phyloP scores from a whole-genome alignment of 129 eudicot genomes.

The Sambucus nigra region DNA sequence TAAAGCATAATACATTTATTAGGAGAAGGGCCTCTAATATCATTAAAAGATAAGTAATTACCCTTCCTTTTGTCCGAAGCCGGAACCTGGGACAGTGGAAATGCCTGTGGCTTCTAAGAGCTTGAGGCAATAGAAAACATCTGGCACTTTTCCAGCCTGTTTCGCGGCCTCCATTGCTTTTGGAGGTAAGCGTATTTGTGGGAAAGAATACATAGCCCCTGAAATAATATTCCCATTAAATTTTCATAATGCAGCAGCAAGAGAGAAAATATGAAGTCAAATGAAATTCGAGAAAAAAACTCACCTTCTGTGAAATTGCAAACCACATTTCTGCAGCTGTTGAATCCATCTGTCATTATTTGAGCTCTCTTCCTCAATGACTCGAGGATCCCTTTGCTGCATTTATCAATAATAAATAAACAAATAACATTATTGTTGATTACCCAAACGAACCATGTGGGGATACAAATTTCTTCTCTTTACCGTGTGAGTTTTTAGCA shows the following conservation, averaged over 20 bases:
- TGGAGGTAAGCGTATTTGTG: slow-evolving; percentile 88
- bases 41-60: slow-evolving; percentile 18
- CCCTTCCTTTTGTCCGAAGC: slow-evolving; percentile 97
- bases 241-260: neutral
- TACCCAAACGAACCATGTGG: no score
- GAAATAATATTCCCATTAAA: neutral
- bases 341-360: slow-evolving; percentile 95
- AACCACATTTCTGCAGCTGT: slow-evolving; percentile 93
- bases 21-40: no score
- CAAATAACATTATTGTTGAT: no score
- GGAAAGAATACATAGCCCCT: slow-evolving; percentile 99
- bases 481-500: no score
- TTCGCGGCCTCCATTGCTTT: slow-evolving; percentile 85
- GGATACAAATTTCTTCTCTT: no score
- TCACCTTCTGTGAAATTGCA: slow-evolving; percentile 98
- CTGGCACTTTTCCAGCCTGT: slow-evolving; percentile 75
- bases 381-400: slow-evolving; percentile 95
- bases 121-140: slow-evolving; percentile 94
- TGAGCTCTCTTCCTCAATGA: slow-evolving; percentile 94
- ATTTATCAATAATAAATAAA: slow-evolving; percentile 17
- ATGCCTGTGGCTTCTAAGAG: slow-evolving; percentile 97
- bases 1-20: neutral
- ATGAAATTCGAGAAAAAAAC: slow-evolving; percentile 1
- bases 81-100: slow-evolving; percentile 98
- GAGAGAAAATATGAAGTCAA: neutral